phyloP scores from a whole-genome alignment of 352 stramenopile species.

The Pythium myriotylum region DNA sequence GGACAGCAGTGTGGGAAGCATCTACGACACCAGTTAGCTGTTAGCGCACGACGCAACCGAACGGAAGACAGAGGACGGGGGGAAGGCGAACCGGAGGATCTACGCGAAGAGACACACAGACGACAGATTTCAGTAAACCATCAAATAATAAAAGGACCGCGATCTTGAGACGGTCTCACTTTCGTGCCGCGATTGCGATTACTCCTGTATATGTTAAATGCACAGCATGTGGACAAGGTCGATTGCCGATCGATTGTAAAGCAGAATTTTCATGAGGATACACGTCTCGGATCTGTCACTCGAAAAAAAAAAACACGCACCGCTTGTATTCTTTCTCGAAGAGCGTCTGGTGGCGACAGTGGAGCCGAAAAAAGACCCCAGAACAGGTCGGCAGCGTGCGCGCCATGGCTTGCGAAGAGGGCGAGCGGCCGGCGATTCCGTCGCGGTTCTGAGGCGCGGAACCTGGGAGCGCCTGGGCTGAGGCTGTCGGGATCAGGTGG shows the following conservation, averaged over 20 bases:
- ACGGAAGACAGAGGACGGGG: not conserved
- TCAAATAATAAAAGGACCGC: not conserved
- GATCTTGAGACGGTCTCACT: conserved; percentile 19
- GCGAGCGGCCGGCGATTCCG: not conserved
- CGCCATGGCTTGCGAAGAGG: not conserved
- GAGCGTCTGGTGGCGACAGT: conserved; percentile 25
- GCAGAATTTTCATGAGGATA: too few species aligned
- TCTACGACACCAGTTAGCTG: not conserved
- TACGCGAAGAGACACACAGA: not conserved
- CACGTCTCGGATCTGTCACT: too few species aligned
- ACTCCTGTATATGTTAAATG: conserved; percentile 29
- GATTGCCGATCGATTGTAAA: not conserved
- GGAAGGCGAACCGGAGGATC: not conserved
- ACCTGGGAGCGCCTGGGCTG: not conserved
- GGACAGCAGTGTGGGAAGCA: conserved; percentile 25
- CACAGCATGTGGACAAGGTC: conserved; percentile 1
- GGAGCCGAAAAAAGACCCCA: conserved; percentile 24
- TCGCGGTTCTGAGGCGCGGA: conserved; percentile 1
- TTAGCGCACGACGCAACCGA: not conserved
- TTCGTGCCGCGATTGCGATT: conserved; percentile 53
- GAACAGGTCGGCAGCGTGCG: conserved; percentile 14
- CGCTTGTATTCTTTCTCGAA: conserved; percentile 32
- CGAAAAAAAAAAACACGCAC: conserved; percentile 1
- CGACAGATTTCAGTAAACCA: not conserved
- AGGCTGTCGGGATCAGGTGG: too few species aligned